phyloP scores from a whole-genome alignment of 2,329 filamentous ascomycete genomes.

The Meredithiella fracta region DNA sequence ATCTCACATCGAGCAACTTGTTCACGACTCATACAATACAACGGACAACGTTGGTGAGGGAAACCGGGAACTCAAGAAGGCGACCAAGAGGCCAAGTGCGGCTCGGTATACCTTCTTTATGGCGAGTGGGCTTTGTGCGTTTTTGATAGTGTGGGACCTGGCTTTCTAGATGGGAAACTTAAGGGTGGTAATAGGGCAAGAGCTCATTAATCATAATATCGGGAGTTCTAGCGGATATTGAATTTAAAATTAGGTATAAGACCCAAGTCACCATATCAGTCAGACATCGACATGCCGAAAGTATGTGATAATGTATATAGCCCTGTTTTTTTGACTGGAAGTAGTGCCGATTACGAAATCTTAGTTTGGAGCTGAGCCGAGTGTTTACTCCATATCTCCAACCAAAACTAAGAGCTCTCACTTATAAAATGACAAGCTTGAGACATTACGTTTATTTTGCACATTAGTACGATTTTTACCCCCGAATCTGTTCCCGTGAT shows the following conservation, averaged over 20 bases:
- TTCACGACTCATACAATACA: conserved; percentile 66
- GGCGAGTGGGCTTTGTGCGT: conserved; percentile 57
- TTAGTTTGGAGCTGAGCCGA: not conserved
- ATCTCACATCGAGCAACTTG: conserved; percentile 76
- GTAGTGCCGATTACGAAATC: too few species aligned
- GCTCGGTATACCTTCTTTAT: conserved; percentile 68
- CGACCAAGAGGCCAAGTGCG: conserved; percentile 52
- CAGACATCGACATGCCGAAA: too few species aligned
- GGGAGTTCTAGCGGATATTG: not conserved
- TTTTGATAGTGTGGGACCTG: conserved; percentile 63
- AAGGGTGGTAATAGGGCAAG: not conserved
- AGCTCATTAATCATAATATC: not conserved
- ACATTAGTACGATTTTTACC: conserved; percentile 4
- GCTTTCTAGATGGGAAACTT: conserved; percentile 29
- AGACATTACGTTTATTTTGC: not conserved
- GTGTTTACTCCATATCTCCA: not conserved
- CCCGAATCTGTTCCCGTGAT: not conserved
- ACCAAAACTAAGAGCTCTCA: not conserved
- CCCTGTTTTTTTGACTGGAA: too few species aligned
- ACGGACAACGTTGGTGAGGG: conserved; percentile 75
- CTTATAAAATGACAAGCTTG: not conserved
- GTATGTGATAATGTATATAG: too few species aligned
- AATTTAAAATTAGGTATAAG: not conserved
- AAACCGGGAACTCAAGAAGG: conserved; percentile 81
- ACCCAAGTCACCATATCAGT: not conserved